Conservation (phyloP, 2,329 filamentous ascomycete genomes). For the Alternaria panax region DNA sequence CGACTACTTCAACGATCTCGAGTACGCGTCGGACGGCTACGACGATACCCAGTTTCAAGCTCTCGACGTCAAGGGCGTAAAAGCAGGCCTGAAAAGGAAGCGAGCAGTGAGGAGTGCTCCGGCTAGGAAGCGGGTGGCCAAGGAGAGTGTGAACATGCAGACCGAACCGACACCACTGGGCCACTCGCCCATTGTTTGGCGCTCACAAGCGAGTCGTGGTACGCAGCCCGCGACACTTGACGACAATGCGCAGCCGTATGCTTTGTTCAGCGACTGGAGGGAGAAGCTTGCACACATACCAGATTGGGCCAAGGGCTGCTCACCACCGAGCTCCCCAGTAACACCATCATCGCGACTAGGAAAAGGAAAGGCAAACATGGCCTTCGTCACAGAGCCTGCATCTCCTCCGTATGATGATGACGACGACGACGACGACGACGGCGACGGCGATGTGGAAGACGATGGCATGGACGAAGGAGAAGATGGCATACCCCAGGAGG, state of each 20-base stretch:
- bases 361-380: conserved; percentile 19
- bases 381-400: conserved; percentile 17
- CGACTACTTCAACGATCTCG: conserved; percentile 58
- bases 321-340: conserved; percentile 25
- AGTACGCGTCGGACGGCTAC: conserved; percentile 57
- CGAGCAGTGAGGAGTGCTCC: conserved; percentile 19
- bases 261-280: conserved; percentile 57
- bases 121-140: conserved; percentile 38
- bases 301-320: conserved; percentile 29
- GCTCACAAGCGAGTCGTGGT: conserved; percentile 35
- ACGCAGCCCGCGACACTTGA: conserved; percentile 33
- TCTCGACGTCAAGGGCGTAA: conserved; percentile 28
- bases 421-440: conserved; percentile 26
- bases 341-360: conserved; percentile 14
- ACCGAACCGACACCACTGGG: conserved; percentile 19
- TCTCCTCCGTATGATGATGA: conserved; percentile 25
- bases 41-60: conserved; percentile 50
- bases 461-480: conserved; percentile 23
- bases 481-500: conserved; percentile 48
- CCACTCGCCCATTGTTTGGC: conserved; percentile 46
- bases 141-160: conserved; percentile 2
- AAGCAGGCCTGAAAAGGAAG: conserved; percentile 44
- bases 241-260: conserved; percentile 44
- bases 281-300: conserved; percentile 46
- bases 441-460: conserved; percentile 25